Base-by-base conservation (phyloP, 768 basidiomycete species). In the Imleria badia region DNA sequence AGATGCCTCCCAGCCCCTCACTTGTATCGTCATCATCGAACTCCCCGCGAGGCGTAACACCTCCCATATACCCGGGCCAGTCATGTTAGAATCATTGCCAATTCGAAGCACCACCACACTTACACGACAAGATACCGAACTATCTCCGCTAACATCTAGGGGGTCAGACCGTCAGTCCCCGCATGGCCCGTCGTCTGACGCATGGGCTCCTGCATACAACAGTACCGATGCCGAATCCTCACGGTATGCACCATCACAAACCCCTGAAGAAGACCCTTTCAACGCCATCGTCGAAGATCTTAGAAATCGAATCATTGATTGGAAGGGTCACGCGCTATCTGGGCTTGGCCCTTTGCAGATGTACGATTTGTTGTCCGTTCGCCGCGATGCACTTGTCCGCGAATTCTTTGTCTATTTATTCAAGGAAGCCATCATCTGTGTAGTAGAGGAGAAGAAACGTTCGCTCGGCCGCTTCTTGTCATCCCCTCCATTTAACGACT, bases 401-500 rank as follows among this genome's bases (percentile, higher is more conserved):
- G 95, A 97, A 70, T 98, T 98, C 72, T 91, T 87, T 67, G 93
- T 97, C 56, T 98, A 98, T 74, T 82, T 99, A 26, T 99, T 98
- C 83, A 89, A 88, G 66, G 94, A 98, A 71, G 97, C 97, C 11
- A 91, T 99, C 60, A 94, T 99, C 55, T 99, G 97, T 70, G 94
- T 98, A n/a, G 82, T 90, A 19, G 95, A 98, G 70, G 96, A 99
- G 73, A 92, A 87, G 77, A 95, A 93, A 65, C 84, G 89, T 23
- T 85, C 87, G 0, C 73, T 94, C 3, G 85, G 87, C 9, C 82
- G 87, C 26, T 77, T 94, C 43, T 78, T 94, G 6, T 85, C 87
- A 30, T 85, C 86, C 1, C 81, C 84, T 6, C 73, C 76, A 4
- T 75, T 81, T 40, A 81, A 77, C 36, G 84, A 85, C 55, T 71